Conservation (phyloP, 2,329 filamentous ascomycete genomes). For the Exserohilum turcica region DNA sequence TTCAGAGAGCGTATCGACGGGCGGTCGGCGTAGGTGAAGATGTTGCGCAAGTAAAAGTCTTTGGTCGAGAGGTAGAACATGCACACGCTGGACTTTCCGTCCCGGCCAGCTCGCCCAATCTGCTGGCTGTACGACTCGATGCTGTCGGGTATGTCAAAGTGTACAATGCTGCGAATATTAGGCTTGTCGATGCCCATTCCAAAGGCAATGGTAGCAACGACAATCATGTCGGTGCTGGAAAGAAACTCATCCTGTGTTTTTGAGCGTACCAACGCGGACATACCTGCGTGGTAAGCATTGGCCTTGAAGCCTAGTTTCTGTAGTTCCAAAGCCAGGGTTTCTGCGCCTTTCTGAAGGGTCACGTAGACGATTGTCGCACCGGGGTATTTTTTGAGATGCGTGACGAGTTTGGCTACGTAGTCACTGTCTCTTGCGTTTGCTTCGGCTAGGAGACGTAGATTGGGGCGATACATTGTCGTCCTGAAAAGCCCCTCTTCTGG, state of each 20-base stretch:
- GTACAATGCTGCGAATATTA: conserved; percentile 92
- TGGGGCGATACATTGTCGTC: conserved; percentile 64
- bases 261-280: conserved; percentile 69
- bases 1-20: conserved; percentile 59
- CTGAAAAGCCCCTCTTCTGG: conserved; percentile 65
- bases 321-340: conserved; percentile 69
- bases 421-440: conserved; percentile 69
- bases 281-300: conserved; percentile 80
- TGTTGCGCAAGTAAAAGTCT: conserved; percentile 64
- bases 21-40: conserved; percentile 64
- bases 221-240: conserved; percentile 74
- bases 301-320: conserved; percentile 69
- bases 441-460: conserved; percentile 60
- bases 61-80: conserved; percentile 63
- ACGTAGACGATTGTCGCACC: conserved; percentile 67
- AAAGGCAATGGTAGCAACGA: conserved; percentile 96
- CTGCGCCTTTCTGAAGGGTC: conserved; percentile 62
- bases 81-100: conserved; percentile 71
- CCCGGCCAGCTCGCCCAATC: conserved; percentile 88
- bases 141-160: conserved; percentile 89
- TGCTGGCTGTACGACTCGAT: conserved; percentile 98
- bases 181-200: conserved; percentile 99
- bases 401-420: conserved; percentile 71
- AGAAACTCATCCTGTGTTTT: conserved; percentile 82
- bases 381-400: conserved; percentile 57